Percentiles rank a stretch among this genome's conserved stretches.
phyloP scores from a whole-genome alignment of 306 rosid genomes.

The Adenanthera pavonina region DNA sequence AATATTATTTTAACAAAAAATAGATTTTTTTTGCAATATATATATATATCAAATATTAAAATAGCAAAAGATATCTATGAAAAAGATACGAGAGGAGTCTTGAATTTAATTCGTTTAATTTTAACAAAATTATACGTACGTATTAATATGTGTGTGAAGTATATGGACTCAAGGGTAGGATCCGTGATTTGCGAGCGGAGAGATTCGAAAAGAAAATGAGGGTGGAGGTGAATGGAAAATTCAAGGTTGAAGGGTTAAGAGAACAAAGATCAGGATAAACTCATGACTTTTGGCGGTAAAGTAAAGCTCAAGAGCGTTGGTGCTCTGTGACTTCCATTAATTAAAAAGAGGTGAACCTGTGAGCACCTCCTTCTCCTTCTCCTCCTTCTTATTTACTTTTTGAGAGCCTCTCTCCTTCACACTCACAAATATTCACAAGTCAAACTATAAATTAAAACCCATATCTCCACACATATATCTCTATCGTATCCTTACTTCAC shows the following conservation, averaged over 20 bases:
- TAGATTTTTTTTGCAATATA: too few relatives aligned
- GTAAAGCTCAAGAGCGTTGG: constrained; percentile 61
- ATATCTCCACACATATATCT: not conserved
- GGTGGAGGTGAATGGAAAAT: constrained; percentile 36
- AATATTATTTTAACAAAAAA: too few relatives aligned
- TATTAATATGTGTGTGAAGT: not conserved
- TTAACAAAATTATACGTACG: too few relatives aligned
- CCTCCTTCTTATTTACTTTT: constrained; percentile 43
- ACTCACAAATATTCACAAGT: constrained; percentile 25
- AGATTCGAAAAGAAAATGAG: not conserved
- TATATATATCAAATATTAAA: too few relatives aligned
- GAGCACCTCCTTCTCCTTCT: constrained; percentile 57
- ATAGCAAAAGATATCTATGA: too few relatives aligned
- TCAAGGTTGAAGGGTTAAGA: constrained; percentile 35
- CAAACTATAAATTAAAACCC: constrained; percentile 1
- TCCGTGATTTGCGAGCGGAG: constrained; percentile 4
- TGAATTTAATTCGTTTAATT: too few relatives aligned
- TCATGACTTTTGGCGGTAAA: constrained; percentile 54
- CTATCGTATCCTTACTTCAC: not conserved
- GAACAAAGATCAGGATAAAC: constrained; percentile 30
- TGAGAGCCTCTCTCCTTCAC: constrained; percentile 31
- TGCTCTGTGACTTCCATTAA: constrained; percentile 76
- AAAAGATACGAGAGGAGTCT: too few relatives aligned
- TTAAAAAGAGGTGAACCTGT: constrained; percentile 66
- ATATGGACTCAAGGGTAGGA: not conserved